These are phyloP conservation scores for Picochlorum sp. DNA, from an alignment of 139 green algal genomes.

Conservation along the genomic window DNA sequence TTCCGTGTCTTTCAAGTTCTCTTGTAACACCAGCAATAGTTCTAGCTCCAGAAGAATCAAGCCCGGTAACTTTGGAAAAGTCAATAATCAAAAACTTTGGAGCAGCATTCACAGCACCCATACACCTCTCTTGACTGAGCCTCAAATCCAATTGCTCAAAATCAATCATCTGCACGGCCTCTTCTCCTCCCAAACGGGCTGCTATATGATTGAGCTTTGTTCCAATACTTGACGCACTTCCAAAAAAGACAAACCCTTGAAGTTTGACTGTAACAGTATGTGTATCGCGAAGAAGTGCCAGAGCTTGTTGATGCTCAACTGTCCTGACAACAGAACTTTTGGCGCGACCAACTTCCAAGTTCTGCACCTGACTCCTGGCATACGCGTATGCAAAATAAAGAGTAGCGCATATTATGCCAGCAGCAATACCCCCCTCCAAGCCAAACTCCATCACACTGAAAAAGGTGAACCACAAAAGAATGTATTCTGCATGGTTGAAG, in stretches of 20 bases:
- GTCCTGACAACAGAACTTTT: constrained; percentile 34
- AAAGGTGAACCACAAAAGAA: constrained; percentile 59
- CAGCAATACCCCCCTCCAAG: constrained; percentile 48
- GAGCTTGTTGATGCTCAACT: constrained; percentile 20
- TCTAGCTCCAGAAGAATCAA: constrained; percentile 19
- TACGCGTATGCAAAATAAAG: constrained; percentile 67
- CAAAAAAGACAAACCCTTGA: constrained; percentile 79
- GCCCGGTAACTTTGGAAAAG: constrained; percentile 11
- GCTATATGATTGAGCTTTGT: constrained; percentile 9
- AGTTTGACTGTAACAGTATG: constrained; percentile 40
- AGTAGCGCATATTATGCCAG: constrained; percentile 50
- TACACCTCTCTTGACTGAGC: background rate
- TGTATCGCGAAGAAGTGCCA: constrained; percentile 24
- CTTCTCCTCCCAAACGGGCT: constrained; percentile 3
- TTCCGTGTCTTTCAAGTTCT: constrained; percentile 7
- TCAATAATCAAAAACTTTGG: constrained; percentile 20
- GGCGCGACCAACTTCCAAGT: constrained; percentile 26
- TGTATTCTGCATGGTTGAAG: too few species aligned
- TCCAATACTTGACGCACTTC: constrained; percentile 19
- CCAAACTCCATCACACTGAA: constrained; percentile 45
- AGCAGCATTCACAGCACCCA: background rate
- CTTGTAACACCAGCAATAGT: constrained; percentile 4
- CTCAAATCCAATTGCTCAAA: constrained; percentile 2
- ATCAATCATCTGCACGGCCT: background rate
- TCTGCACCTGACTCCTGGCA: constrained; percentile 15